Percentiles rank a stretch among this genome's conserved stretches.
Evolutionary conservation across 306 rosid species (phyloP).

Genomic region (Ceratonia siliqua): DNA sequence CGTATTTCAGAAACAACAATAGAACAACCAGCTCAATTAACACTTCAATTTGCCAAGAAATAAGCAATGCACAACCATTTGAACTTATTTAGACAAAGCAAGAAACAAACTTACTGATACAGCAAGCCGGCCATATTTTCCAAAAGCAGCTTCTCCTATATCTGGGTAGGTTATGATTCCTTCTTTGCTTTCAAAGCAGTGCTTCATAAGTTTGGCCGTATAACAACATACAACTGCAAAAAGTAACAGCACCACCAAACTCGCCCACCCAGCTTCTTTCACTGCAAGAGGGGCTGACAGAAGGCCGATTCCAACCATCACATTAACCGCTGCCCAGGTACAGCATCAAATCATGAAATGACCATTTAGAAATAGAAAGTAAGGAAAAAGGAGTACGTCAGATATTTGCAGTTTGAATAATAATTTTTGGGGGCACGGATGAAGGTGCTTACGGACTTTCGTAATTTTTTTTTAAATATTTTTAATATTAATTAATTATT

Average conservation of each 20-base stretch:
- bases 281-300: constrained; percentile 71
- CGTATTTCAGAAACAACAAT: neutral
- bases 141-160: constrained; percentile 89
- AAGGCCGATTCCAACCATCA: constrained; percentile 85
- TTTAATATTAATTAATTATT: too few relatives aligned
- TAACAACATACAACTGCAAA: constrained; percentile 78
- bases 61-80: constrained; percentile 9
- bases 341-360: constrained; percentile 14
- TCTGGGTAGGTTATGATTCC: constrained; percentile 72
- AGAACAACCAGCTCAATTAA: neutral
- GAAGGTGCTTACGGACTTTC: too few relatives aligned
- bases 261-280: constrained; percentile 81
- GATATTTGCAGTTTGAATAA: neutral
- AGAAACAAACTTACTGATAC: constrained; percentile 61
- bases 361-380: neutral
- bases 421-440: neutral
- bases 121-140: constrained; percentile 66
- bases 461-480: too few relatives aligned
- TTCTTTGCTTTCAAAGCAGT: constrained; percentile 70
- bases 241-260: constrained; percentile 59
- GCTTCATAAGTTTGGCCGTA: constrained; percentile 78
- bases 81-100: neutral
- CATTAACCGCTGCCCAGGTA: constrained; percentile 64
- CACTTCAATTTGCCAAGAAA: neutral
- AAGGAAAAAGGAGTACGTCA: neutral